A percentile compares a stretch with the other conserved stretches of the same genome.
Evolutionary conservation across 2,329 filamentous ascomycete species (phyloP).

Genomic region (Fusarium citri): DNA sequence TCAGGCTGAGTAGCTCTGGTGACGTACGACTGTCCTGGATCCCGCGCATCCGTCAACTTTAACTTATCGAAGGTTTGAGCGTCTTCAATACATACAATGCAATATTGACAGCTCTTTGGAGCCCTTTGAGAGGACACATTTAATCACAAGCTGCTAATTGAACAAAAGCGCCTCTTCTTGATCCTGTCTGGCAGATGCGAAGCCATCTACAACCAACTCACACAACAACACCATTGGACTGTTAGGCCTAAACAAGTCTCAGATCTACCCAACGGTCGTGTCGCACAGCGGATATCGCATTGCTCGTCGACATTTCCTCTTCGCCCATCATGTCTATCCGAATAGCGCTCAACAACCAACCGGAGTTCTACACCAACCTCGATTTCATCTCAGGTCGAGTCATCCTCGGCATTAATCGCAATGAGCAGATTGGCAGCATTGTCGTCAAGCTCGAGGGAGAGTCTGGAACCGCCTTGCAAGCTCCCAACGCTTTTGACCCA

Average conservation of each 20-base stretch:
- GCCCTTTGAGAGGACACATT: constrained; percentile 3
- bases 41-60: constrained; percentile 17
- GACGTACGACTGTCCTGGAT: constrained; percentile 32
- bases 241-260: constrained; percentile 7
- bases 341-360: constrained; percentile 73
- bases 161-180: neutral
- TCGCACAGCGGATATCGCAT: constrained; percentile 12
- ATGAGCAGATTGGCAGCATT: constrained; percentile 78
- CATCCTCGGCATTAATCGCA: constrained; percentile 67
- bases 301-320: neutral
- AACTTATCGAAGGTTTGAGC: constrained; percentile 2
- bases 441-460: constrained; percentile 88
- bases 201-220: constrained; percentile 19
- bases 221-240: constrained; percentile 26
- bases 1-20: constrained; percentile 36
- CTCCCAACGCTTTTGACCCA: constrained; percentile 60
- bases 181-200: neutral
- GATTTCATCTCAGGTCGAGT: constrained; percentile 76
- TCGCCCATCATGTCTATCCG: constrained; percentile 70
- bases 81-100: constrained; percentile 10
- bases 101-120: constrained; percentile 24
- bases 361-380: constrained; percentile 83
- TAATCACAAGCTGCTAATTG: neutral
- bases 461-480: constrained; percentile 72
- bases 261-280: constrained; percentile 19